A percentile compares a stretch with the other conserved stretches of the same genome.
Conservation (phyloP, 768 basidiomycete genomes). For the Ramaria rubella region DNA sequence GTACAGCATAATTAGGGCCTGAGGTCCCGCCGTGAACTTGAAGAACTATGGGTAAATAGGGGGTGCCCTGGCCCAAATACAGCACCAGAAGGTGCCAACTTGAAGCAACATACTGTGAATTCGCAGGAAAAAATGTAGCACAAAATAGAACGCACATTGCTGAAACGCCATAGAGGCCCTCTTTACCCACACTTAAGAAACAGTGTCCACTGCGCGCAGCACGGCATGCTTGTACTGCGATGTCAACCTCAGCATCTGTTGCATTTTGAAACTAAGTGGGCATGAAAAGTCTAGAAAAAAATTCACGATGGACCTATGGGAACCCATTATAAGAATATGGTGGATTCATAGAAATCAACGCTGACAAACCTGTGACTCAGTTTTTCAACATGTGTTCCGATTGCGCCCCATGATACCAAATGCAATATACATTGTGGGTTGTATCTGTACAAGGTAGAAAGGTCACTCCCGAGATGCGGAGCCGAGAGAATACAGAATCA, state of each 20-base stretch:
- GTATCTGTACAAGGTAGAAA: conserved; percentile 36
- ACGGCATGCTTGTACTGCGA: conserved; percentile 93
- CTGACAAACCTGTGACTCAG: conserved; percentile 51
- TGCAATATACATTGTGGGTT: conserved; percentile 90
- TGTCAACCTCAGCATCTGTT: conserved; percentile 86
- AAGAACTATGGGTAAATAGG: conserved; percentile 88
- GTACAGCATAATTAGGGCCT: conserved; percentile 83
- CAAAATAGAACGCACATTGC: conserved; percentile 73
- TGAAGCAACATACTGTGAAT: not conserved
- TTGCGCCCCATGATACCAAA: conserved; percentile 91
- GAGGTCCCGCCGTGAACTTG: conserved; percentile 83
- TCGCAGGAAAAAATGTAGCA: not conserved
- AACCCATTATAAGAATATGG: too few species aligned
- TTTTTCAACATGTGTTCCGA: conserved; percentile 89
- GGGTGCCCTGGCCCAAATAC: conserved; percentile 58
- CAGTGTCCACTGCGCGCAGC: conserved; percentile 88
- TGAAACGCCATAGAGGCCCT: conserved; percentile 89
- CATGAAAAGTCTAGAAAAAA: conserved; percentile 85
- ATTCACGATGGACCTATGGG: conserved; percentile 79
- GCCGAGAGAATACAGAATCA: too few species aligned
- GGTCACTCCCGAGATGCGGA: not conserved
- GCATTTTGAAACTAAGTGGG: conserved; percentile 98
- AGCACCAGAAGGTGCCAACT: conserved; percentile 6
- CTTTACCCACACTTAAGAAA: conserved; percentile 97
- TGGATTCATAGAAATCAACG: too few species aligned